These are phyloP conservation scores for Ceratocystiopsis minuta DNA, from an alignment of 2,329 filamentous ascomycete species.

Conservation along the genomic window DNA sequence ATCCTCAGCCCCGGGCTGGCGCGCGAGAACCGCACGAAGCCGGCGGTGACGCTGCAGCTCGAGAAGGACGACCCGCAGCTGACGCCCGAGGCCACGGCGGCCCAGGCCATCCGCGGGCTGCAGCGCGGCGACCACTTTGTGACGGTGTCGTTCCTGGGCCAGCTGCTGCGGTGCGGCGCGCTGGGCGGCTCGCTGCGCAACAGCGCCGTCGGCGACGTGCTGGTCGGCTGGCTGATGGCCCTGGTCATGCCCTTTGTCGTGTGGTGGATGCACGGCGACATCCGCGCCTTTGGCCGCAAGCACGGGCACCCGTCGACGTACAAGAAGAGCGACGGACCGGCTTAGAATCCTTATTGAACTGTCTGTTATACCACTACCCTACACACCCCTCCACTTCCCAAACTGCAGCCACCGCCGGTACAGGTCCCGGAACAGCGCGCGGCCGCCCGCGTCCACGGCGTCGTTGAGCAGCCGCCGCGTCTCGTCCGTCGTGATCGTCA, in stretches of 20 bases:
- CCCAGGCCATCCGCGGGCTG: slow-evolving; percentile 48
- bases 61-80: slow-evolving; percentile 72
- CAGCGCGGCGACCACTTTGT: slow-evolving; percentile 69
- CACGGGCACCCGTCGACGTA: slow-evolving; percentile 41
- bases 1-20: slow-evolving; percentile 63
- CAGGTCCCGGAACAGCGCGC: slow-evolving; percentile 39
- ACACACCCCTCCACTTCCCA: slow-evolving; percentile 45
- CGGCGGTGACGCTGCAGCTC: slow-evolving; percentile 56
- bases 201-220: slow-evolving; percentile 40
- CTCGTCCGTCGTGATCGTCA: slow-evolving; percentile 38
- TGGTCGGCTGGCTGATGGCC: slow-evolving; percentile 33
- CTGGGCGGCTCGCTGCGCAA: slow-evolving; percentile 39
- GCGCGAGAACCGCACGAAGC: slow-evolving; percentile 62
- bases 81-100: slow-evolving; percentile 61
- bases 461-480: slow-evolving; percentile 39
- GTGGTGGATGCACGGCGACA: slow-evolving; percentile 37
- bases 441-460: slow-evolving; percentile 37
- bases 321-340: slow-evolving; percentile 10
- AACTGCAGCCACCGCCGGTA: slow-evolving; percentile 42
- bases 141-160: slow-evolving; percentile 54
- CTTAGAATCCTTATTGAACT: background rate
- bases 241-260: slow-evolving; percentile 41
- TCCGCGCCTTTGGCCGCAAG: slow-evolving; percentile 35
- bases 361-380: too few relatives aligned
- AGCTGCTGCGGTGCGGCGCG: slow-evolving; percentile 47